phyloP scores from a whole-genome alignment of 306 rosid genomes.

The Betula pendula region DNA sequence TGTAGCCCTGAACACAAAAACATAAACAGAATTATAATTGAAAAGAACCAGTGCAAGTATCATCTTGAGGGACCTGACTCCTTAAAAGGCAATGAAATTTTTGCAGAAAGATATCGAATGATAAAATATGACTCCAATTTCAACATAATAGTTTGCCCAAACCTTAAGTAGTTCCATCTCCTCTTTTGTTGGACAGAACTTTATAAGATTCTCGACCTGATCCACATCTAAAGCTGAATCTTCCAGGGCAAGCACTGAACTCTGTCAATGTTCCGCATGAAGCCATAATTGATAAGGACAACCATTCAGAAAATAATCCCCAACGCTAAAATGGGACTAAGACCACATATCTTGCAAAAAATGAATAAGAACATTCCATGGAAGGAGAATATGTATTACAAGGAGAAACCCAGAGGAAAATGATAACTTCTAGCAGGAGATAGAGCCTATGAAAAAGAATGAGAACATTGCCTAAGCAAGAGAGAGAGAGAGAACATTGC shows the following conservation, averaged over 20 bases:
- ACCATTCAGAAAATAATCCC: background rate
- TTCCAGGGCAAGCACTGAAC: conserved; percentile 77
- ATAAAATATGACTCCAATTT: conserved; percentile 8
- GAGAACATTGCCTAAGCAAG: background rate
- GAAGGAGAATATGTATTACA: background rate
- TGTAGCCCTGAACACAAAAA: conserved; percentile 58
- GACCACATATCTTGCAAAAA: background rate
- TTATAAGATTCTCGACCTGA: conserved; percentile 88
- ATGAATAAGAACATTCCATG: background rate
- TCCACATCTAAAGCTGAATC: conserved; percentile 72
- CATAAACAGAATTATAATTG: conserved; percentile 30
- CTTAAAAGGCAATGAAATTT: background rate
- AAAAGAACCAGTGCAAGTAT: conserved; percentile 17
- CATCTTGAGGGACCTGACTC: conserved; percentile 10
- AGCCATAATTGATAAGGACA: conserved; percentile 6
- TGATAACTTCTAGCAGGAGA: background rate
- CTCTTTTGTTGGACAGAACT: conserved; percentile 91
- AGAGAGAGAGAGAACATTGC: background rate
- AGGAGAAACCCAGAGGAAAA: background rate
- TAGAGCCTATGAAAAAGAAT: background rate
- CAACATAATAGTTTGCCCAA: conserved; percentile 12
- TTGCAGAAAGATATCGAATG: background rate
- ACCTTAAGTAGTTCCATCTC: conserved; percentile 94
- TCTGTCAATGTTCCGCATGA: conserved; percentile 43
- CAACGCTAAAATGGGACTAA: background rate